phyloP scores from a whole-genome alignment of 2,329 filamentous ascomycete species.

The Orbilia quercus region DNA sequence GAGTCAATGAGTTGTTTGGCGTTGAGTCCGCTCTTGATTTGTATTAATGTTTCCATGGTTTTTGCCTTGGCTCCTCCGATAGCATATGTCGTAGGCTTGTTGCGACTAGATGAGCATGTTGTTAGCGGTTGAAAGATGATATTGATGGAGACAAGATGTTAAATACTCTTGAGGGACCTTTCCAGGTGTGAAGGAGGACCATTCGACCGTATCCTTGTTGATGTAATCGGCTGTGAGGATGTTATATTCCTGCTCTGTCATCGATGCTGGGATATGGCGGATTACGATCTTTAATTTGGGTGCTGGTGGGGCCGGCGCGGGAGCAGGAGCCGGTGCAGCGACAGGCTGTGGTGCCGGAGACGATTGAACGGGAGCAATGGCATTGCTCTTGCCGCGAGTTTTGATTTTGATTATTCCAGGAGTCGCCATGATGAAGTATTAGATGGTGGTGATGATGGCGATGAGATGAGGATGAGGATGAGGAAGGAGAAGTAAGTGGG shows the following conservation, averaged over 20 bases:
- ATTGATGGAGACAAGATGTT: conserved; percentile 18
- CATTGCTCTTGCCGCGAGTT: conserved; percentile 35
- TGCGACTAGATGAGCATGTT: conserved; percentile 69
- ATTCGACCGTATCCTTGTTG: conserved; percentile 81
- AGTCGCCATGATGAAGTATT: conserved; percentile 34
- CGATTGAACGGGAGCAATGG: conserved; percentile 34
- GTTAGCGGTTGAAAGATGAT: conserved; percentile 38
- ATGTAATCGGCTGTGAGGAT: conserved; percentile 70
- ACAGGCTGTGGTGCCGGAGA: conserved; percentile 11
- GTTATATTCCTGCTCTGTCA: conserved; percentile 83
- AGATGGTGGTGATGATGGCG: not conserved
- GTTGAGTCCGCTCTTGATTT: conserved; percentile 67
- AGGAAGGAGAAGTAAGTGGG: not conserved
- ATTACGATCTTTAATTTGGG: conserved; percentile 79
- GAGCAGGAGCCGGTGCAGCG: conserved; percentile 12
- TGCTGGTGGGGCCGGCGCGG: conserved; percentile 29
- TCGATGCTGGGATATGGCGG: conserved; percentile 83
- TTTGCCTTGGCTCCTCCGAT: conserved; percentile 84
- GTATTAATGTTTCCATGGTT: conserved; percentile 74
- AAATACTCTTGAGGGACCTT: conserved; percentile 87
- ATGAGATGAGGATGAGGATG: not conserved
- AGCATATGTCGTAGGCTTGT: conserved; percentile 83
- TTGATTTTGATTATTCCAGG: conserved; percentile 54
- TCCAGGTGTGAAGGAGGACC: conserved; percentile 77
- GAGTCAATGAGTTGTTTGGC: conserved; percentile 80